Percentiles rank a stretch among this genome's conserved stretches.
These are phyloP conservation scores for Thielaviopsis ethacetica DNA, from an alignment of 2,329 filamentous ascomycete genomes.

Conservation along the genomic window DNA sequence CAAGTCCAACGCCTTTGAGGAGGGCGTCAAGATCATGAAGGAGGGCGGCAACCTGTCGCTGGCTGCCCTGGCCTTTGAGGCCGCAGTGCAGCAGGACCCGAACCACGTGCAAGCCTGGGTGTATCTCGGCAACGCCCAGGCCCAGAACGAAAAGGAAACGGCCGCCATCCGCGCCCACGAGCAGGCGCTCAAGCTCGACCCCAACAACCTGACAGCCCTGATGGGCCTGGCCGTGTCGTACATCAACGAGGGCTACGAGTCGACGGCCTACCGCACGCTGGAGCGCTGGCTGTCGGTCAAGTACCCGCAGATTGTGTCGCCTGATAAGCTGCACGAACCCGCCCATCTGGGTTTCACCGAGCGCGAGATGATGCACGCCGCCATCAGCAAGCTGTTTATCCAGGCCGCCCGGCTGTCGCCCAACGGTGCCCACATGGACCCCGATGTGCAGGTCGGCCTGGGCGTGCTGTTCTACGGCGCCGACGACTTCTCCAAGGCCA, in stretches of 20 bases:
- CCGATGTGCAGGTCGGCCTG: conserved; percentile 91
- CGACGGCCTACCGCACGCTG: conserved; percentile 85
- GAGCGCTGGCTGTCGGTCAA: conserved; percentile 95
- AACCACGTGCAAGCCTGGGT: conserved; percentile 88
- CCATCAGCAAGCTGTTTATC: conserved; percentile 83
- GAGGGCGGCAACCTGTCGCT: conserved; percentile 88
- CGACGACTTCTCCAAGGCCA: conserved; percentile 95
- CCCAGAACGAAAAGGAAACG: conserved; percentile 96
- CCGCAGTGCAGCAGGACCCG: conserved; percentile 78
- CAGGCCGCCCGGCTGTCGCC: conserved; percentile 82
- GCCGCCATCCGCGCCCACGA: conserved; percentile 89
- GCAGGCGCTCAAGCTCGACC: conserved; percentile 74
- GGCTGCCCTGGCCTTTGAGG: conserved; percentile 87
- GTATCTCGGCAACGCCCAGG: conserved; percentile 77
- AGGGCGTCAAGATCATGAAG: conserved; percentile 83
- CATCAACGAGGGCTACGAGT: conserved; percentile 97
- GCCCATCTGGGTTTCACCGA: conserved; percentile 91
- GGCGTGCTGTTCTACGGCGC: conserved; percentile 96
- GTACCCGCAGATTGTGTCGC: conserved; percentile 69
- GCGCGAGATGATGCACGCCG: conserved; percentile 73
- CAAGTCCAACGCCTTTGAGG: conserved; percentile 71
- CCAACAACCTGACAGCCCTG: conserved; percentile 70
- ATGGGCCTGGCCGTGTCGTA: conserved; percentile 96
- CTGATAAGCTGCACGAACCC: conserved; percentile 53
- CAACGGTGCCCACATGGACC: conserved; percentile 89